phyloP scores from a whole-genome alignment of 768 basidiomycete genomes.

The Tulasnella calospora region DNA sequence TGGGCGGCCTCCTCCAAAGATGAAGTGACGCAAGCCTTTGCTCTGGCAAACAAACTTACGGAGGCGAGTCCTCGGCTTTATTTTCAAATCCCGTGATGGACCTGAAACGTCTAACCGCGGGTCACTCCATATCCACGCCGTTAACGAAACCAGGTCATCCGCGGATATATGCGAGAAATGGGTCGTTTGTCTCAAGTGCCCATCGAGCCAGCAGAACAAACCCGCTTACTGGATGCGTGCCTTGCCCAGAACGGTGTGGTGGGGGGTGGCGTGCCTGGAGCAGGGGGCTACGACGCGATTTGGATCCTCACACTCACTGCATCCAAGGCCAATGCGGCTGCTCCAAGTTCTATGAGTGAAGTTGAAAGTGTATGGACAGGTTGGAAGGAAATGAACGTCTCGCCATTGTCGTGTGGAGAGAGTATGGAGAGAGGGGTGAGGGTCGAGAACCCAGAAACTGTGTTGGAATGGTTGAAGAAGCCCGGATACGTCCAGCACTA shows the following conservation, averaged over 20 bases:
- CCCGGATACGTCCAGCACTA: not conserved
- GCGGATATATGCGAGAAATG: slow-evolving; percentile 78
- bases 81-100: not conserved
- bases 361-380: slow-evolving; percentile 65
- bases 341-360: slow-evolving; percentile 47
- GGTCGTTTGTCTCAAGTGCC: slow-evolving; percentile 68
- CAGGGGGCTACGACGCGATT: slow-evolving; percentile 95
- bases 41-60: slow-evolving; percentile 49
- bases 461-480: not conserved
- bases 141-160: slow-evolving; percentile 54
- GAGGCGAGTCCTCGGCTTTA: slow-evolving; percentile 44
- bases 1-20: slow-evolving; percentile 17
- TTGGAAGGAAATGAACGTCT: slow-evolving; percentile 59
- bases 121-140: slow-evolving; percentile 15
- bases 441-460: slow-evolving; percentile 48
- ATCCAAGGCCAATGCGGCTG: not conserved
- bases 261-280: slow-evolving; percentile 94
- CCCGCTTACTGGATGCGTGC: slow-evolving; percentile 72
- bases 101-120: not conserved
- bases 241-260: slow-evolving; percentile 75
- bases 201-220: slow-evolving; percentile 89
- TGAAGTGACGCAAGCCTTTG: slow-evolving; percentile 19
- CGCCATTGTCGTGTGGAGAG: slow-evolving; percentile 66
- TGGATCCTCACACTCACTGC: slow-evolving; percentile 81
- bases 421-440: slow-evolving; percentile 62